These are phyloP conservation scores for Tolypocladium pustulatum DNA, from an alignment of 2,329 filamentous ascomycete species.

Conservation along the genomic window DNA sequence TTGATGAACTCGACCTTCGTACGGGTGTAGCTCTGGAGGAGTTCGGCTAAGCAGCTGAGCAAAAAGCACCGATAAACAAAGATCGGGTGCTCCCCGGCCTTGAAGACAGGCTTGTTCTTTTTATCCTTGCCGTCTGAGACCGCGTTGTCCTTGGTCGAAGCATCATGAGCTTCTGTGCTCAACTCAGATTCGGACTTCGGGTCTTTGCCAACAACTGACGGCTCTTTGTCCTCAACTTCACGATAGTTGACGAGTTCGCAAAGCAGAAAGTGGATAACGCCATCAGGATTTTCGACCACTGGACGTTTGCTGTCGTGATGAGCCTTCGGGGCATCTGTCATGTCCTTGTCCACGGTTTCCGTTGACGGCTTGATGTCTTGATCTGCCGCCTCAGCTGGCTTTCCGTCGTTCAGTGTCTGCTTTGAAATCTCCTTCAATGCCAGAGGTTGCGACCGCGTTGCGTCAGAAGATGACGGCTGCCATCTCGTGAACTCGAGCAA, in stretches of 20 bases:
- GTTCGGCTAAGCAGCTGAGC: constrained; percentile 80
- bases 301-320: constrained; percentile 65
- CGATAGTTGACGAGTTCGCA: constrained; percentile 87
- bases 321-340: constrained; percentile 54
- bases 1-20: constrained; percentile 99
- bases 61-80: constrained; percentile 96
- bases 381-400: constrained; percentile 4
- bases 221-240: constrained; percentile 80
- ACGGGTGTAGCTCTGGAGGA: constrained; percentile 83
- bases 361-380: constrained; percentile 50
- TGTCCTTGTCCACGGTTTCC: constrained; percentile 47
- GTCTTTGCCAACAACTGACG: constrained; percentile 32
- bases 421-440: constrained; percentile 28
- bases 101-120: constrained; percentile 71
- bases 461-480: constrained; percentile 26
- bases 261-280: constrained; percentile 88
- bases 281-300: constrained; percentile 83
- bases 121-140: constrained; percentile 41
- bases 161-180: constrained; percentile 11
- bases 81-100: constrained; percentile 85
- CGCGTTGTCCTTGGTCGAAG: constrained; percentile 18
- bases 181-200: constrained; percentile 23
- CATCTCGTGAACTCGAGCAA: constrained; percentile 64
- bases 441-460: constrained; percentile 22
- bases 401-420: constrained; percentile 7